Evolutionary conservation across 2,329 filamentous ascomycete species (phyloP).

Genomic region (Penicillium verrucosum): DNA sequence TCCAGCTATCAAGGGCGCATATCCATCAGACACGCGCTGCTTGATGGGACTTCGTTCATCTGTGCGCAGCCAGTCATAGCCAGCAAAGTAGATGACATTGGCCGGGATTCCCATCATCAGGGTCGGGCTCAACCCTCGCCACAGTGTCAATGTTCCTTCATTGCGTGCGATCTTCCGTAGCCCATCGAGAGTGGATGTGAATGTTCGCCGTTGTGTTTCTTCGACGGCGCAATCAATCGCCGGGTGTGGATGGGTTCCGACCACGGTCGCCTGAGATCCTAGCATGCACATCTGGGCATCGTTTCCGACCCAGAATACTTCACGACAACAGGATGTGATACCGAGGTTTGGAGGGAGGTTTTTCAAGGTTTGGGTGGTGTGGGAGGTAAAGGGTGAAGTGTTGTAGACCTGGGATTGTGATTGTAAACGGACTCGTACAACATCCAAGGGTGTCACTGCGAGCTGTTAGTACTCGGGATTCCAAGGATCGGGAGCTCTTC

Average conservation of each 20-base stretch:
- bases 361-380: constrained; percentile 52
- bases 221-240: constrained; percentile 77
- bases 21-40: constrained; percentile 61
- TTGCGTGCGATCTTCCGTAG: constrained; percentile 91
- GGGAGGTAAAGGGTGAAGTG: constrained; percentile 57
- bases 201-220: constrained; percentile 76
- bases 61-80: constrained; percentile 89
- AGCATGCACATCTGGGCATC: constrained; percentile 77
- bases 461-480: constrained; percentile 9
- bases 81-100: constrained; percentile 98
- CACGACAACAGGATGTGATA: constrained; percentile 89
- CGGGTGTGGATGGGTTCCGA: constrained; percentile 43
- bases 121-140: constrained; percentile 92
- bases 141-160: constrained; percentile 81
- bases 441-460: constrained; percentile 91
- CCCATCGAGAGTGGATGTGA: constrained; percentile 88
- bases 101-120: constrained; percentile 89
- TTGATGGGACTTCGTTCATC: constrained; percentile 70
- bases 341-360: constrained; percentile 80
- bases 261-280: constrained; percentile 41
- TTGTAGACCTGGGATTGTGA: constrained; percentile 64
- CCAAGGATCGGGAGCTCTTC: neutral
- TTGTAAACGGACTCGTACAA: constrained; percentile 91
- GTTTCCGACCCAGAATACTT: constrained; percentile 95
- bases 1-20: constrained; percentile 77